Conservation (phyloP, 768 basidiomycete species). For the Mycena capillaripes region DNA sequence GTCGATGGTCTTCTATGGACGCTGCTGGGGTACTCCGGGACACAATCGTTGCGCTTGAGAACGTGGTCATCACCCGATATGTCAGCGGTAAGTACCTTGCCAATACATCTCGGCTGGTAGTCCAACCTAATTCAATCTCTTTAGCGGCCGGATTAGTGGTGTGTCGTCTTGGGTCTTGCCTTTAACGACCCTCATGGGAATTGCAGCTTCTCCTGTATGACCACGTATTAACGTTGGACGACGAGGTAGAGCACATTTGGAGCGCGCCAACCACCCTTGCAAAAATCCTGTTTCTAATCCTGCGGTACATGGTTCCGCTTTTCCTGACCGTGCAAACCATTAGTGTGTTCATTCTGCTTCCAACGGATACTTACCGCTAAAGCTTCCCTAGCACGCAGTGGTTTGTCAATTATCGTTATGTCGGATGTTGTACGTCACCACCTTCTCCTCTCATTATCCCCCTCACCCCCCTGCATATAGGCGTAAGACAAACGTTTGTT, state of each 20-base stretch:
- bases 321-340: slow-evolving; percentile 1
- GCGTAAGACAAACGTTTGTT: background rate
- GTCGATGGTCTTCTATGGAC: too few relatives aligned
- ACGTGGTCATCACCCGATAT: too few relatives aligned
- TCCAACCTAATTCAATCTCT: too few relatives aligned
- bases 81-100: too few relatives aligned
- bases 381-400: background rate
- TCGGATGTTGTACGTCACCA: background rate
- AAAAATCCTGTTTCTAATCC: slow-evolving; percentile 51
- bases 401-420: background rate
- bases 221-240: slow-evolving; percentile 48
- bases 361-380: background rate
- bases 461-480: background rate
- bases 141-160: too few relatives aligned
- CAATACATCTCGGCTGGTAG: too few relatives aligned
- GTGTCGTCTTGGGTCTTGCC: too few relatives aligned
- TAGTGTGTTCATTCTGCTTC: background rate
- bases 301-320: slow-evolving; percentile 43
- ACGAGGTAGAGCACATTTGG: slow-evolving; percentile 53
- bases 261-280: slow-evolving; percentile 41
- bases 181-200: too few relatives aligned
- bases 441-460: background rate
- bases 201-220: slow-evolving; percentile 54
- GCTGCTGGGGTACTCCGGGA: too few relatives aligned
- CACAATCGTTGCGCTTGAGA: too few relatives aligned